phyloP scores from a whole-genome alignment of 768 basidiomycete species.

The Xerocomellus amylosporus region DNA sequence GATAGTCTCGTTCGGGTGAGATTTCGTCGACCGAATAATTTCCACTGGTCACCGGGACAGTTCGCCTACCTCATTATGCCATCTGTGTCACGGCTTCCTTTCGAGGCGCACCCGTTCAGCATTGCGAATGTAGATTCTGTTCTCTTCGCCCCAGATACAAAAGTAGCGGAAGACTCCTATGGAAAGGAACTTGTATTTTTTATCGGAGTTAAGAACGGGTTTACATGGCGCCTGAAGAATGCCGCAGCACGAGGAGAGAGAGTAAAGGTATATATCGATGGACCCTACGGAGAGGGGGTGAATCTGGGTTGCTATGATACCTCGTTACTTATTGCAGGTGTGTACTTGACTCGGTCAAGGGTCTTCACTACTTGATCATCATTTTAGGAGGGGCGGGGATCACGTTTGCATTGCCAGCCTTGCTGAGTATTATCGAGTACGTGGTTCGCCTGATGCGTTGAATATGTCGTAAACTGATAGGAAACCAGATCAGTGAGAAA shows the following conservation, averaged over 20 bases:
- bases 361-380: neutral
- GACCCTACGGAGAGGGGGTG: slow-evolving; percentile 49
- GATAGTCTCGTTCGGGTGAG: slow-evolving; percentile 45
- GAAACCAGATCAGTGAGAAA: slow-evolving; percentile 11
- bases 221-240: slow-evolving; percentile 47
- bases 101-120: slow-evolving; percentile 59
- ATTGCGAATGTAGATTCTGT: slow-evolving; percentile 41
- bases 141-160: slow-evolving; percentile 9
- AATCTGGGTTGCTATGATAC: slow-evolving; percentile 39
- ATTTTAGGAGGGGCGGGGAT: slow-evolving; percentile 48
- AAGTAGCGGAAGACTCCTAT: neutral
- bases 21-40: slow-evolving; percentile 40
- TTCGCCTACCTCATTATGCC: slow-evolving; percentile 50
- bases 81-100: slow-evolving; percentile 38
- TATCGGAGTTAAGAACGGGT: slow-evolving; percentile 52
- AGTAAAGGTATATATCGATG: slow-evolving; percentile 52
- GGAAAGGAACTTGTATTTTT: slow-evolving; percentile 50
- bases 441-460: slow-evolving; percentile 2
- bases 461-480: neutral
- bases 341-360: neutral
- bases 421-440: slow-evolving; percentile 44
- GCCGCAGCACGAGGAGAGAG: slow-evolving; percentile 28
- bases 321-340: slow-evolving; percentile 49
- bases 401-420: slow-evolving; percentile 44
- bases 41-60: slow-evolving; percentile 53